phyloP scores from a whole-genome alignment of 2,329 filamentous ascomycete species.

The Calonectria fujianensis region DNA sequence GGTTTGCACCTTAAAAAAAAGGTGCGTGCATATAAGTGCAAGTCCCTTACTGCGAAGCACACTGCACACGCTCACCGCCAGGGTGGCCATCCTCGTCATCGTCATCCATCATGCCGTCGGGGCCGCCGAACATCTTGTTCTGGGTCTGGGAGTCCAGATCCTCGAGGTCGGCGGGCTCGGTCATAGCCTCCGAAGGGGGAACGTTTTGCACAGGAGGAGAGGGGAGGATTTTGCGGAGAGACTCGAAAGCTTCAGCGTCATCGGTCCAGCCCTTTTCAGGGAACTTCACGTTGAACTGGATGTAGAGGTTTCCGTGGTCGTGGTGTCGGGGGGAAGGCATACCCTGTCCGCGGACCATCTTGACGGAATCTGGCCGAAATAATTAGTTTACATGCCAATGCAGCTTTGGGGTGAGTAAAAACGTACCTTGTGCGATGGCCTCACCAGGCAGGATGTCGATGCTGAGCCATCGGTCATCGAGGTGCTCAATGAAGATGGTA shows the following conservation, averaged over 20 bases:
- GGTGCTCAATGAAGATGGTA: slow-evolving; percentile 93
- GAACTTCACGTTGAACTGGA: slow-evolving; percentile 98
- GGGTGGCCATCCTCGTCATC: slow-evolving; percentile 86
- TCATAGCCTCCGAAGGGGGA: slow-evolving; percentile 90
- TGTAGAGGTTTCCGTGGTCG: slow-evolving; percentile 95
- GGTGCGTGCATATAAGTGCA: slow-evolving; percentile 28
- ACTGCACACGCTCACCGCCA: slow-evolving; percentile 88
- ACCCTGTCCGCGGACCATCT: slow-evolving; percentile 95
- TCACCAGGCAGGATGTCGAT: slow-evolving; percentile 96
- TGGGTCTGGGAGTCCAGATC: slow-evolving; percentile 83
- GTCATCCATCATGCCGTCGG: slow-evolving; percentile 78
- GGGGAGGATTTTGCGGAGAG: slow-evolving; percentile 90
- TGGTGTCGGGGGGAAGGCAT: slow-evolving; percentile 98
- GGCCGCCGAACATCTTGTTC: slow-evolving; percentile 80
- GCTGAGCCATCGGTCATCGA: slow-evolving; percentile 97
- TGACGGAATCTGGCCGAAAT: slow-evolving; percentile 81
- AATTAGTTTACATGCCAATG: slow-evolving; percentile 42
- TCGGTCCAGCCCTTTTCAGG: slow-evolving; percentile 84
- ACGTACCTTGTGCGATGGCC: slow-evolving; percentile 92
- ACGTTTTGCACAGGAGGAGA: slow-evolving; percentile 76
- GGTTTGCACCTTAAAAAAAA: slow-evolving; percentile 39
- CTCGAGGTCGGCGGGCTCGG: slow-evolving; percentile 90
- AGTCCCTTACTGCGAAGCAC: slow-evolving; percentile 84
- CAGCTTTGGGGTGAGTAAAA: neutral
- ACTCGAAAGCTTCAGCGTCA: slow-evolving; percentile 81